A percentile compares a stretch with the other conserved stretches of the same genome.
These are phyloP conservation scores for Zarea fungicola DNA, from an alignment of 2,329 filamentous ascomycete species.

Conservation along the genomic window DNA sequence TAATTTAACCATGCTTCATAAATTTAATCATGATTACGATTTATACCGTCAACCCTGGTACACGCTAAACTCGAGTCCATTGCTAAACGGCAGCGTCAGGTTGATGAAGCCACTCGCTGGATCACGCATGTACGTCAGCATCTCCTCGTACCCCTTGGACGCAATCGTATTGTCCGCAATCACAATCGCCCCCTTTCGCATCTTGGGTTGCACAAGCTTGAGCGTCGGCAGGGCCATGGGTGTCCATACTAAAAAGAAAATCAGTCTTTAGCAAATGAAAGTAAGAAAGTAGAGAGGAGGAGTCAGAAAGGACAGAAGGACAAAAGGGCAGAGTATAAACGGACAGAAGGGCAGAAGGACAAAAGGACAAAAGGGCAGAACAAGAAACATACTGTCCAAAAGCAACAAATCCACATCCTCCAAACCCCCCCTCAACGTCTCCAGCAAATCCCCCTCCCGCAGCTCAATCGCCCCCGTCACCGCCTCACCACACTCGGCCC, in stretches of 20 bases:
- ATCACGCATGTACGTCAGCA: slow-evolving; percentile 36
- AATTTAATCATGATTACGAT: no score
- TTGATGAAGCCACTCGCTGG: slow-evolving; percentile 41
- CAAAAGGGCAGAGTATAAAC: no score
- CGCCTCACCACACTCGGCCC: slow-evolving; percentile 41
- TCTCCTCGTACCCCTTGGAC: slow-evolving; percentile 35
- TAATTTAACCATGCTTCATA: background rate
- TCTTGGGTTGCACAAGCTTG: slow-evolving; percentile 35
- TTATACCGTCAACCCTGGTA: no score
- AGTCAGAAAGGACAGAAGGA: no score
- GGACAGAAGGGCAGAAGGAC: no score
- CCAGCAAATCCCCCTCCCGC: slow-evolving; percentile 46
- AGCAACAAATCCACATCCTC: slow-evolving; percentile 36
- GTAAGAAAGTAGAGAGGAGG: background rate
- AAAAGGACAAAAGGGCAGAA: background rate
- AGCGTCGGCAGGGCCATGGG: slow-evolving; percentile 45
- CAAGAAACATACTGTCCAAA: slow-evolving; percentile 47
- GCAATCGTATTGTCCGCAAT: slow-evolving; percentile 42
- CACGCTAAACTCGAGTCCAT: slow-evolving; percentile 18
- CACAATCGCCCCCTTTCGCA: slow-evolving; percentile 40
- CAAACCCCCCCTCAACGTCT: slow-evolving; percentile 35
- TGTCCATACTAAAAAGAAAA: slow-evolving; percentile 40
- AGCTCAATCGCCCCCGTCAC: slow-evolving; percentile 46
- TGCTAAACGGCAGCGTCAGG: slow-evolving; percentile 17
- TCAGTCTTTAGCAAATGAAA: background rate